Base-by-base conservation (phyloP, 2,329 filamentous ascomycete species). In the Fusarium sp. region DNA sequence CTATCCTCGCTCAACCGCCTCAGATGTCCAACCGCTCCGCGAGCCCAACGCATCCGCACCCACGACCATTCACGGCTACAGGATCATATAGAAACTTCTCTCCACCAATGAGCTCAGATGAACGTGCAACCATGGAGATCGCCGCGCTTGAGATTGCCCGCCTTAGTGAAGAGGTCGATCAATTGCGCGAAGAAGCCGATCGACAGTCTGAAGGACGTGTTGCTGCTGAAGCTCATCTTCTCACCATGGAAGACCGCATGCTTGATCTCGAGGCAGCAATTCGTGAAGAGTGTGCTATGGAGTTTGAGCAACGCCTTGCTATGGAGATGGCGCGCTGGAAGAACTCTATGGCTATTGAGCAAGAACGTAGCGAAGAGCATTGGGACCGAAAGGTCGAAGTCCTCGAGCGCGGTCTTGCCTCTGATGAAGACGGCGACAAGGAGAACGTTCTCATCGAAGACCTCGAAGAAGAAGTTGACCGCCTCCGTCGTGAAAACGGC, bases 221-320 rank as follows among this genome's bases (percentile, higher is more conserved):
- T 48, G 88, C 92, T 35, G 89, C 91, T 5, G 94, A 98, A 76
- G 86, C 90, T 3, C 91, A 91, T 68, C 87, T 95, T 67, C 83
- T 89, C 37, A 89, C 89, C 6, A 89, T 92, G 80, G 88, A 93
- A 42, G 89, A 93, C 24, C 80, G 86, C 7, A 82, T 89, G 74
- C 72, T 89, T 7, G 88, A 90, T 52, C 83, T 97, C 15, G 96
- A 99, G 77, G 90, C 92, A 72, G 91, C 91, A 8, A 88, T 98
- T 29, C 90, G 96, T 23, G 95, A 98, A 75, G 95, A 98, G 71
- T 95, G 94, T 73, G 94, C 90, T 71, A 85, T 83, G 4, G 96
- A 98, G 75, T 97, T 97, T 83, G 96, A 99, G 75, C 84, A 87
- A 62, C 88, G 89, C 13, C 85, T 98, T 46, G 87, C 89, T 21